Conservation (phyloP, 2,329 filamentous ascomycete genomes). For the Didymella pinodella region DNA sequence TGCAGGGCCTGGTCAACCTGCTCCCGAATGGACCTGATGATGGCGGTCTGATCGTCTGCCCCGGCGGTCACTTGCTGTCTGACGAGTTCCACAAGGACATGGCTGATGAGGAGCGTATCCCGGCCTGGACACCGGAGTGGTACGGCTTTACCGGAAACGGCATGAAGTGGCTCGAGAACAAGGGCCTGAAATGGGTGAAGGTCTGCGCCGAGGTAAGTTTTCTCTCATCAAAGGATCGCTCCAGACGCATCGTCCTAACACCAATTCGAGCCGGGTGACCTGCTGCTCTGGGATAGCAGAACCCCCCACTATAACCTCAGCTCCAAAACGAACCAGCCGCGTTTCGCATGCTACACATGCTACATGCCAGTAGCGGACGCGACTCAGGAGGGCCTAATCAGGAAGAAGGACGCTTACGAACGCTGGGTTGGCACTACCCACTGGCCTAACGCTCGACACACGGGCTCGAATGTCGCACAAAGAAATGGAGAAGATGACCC, state of each 20-base stretch:
- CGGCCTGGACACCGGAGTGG: slow-evolving; percentile 46
- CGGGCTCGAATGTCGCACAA: slow-evolving; percentile 45
- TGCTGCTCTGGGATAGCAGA: neutral
- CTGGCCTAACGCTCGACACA: slow-evolving; percentile 48
- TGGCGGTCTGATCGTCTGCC: slow-evolving; percentile 49
- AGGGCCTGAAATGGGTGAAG: slow-evolving; percentile 44
- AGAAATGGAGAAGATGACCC: slow-evolving; percentile 42
- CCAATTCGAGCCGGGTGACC: neutral
- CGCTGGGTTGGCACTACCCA: slow-evolving; percentile 45
- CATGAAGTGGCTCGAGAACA: slow-evolving; percentile 54
- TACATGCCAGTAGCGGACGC: slow-evolving; percentile 50
- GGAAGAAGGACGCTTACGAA: slow-evolving; percentile 46
- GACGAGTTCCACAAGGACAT: slow-evolving; percentile 43
- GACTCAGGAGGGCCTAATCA: slow-evolving; percentile 43
- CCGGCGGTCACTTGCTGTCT: slow-evolving; percentile 39
- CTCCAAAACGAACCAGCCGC: slow-evolving; percentile 36
- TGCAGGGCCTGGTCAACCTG: slow-evolving; percentile 62
- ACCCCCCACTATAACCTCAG: slow-evolving; percentile 33
- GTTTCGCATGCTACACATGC: slow-evolving; percentile 48
- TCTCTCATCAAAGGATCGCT: too few relatives aligned
- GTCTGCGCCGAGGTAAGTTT: neutral
- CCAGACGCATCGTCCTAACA: too few relatives aligned
- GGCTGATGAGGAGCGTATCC: slow-evolving; percentile 39
- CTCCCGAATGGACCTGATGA: slow-evolving; percentile 49
- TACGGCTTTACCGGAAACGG: slow-evolving; percentile 45